Conservation (phyloP, 495 filamentous ascomycete species). For the Annulohypoxylon maeteangense region DNA sequence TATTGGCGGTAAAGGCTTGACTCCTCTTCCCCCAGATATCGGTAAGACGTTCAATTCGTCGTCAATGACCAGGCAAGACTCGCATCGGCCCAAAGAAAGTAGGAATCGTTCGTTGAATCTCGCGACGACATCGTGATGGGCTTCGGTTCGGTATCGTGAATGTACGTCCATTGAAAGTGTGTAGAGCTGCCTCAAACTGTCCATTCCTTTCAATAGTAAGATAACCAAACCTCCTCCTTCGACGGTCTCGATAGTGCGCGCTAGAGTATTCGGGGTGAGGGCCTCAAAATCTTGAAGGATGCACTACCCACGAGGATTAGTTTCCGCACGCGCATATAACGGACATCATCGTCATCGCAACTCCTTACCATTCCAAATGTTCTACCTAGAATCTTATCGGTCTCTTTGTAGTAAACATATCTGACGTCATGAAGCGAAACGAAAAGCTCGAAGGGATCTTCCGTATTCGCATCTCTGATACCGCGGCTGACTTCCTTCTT, state of each 20-base stretch:
- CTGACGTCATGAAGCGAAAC: slow-evolving; percentile 96
- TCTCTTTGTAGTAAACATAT: slow-evolving; percentile 99
- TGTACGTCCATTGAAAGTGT: slow-evolving; percentile 98
- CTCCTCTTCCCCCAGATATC: slow-evolving; percentile 93
- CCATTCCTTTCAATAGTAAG: slow-evolving; percentile 94
- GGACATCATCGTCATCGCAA: background rate
- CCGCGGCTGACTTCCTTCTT: slow-evolving; percentile 98
- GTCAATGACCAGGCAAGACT: slow-evolving; percentile 94
- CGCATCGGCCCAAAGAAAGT: slow-evolving; percentile 91
- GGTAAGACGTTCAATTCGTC: slow-evolving; percentile 98
- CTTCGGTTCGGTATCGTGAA: slow-evolving; percentile 95
- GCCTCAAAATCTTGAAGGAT: slow-evolving; percentile 99
- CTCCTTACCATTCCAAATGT: slow-evolving; percentile 86
- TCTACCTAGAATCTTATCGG: slow-evolving; percentile 98
- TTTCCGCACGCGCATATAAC: background rate
- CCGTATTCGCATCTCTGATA: slow-evolving; percentile 91
- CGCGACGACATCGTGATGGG: slow-evolving; percentile 92
- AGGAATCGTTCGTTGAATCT: slow-evolving; percentile 99
- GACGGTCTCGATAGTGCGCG: slow-evolving; percentile 95
- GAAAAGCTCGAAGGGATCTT: slow-evolving; percentile 98
- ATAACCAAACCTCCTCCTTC: slow-evolving; percentile 95
- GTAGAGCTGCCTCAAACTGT: slow-evolving; percentile 95
- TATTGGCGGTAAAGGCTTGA: slow-evolving; percentile 83
- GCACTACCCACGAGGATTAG: slow-evolving; percentile 58
- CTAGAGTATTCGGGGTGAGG: slow-evolving; percentile 94